Conservation (phyloP, 2,329 filamentous ascomycete genomes). For the Sporothrix phasma region DNA sequence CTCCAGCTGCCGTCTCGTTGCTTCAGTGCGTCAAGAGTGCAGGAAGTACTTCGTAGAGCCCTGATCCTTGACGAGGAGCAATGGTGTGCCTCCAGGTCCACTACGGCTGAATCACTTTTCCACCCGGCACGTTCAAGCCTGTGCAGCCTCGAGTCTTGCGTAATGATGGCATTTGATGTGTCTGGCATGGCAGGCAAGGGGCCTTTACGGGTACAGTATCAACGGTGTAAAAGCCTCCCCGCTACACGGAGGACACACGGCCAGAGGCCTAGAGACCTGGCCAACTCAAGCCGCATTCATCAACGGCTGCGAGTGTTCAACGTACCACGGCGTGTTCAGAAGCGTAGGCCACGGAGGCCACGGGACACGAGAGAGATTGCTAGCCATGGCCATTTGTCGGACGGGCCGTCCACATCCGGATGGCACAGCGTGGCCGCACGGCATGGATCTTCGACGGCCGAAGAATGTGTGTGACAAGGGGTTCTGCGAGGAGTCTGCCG, state of each 20-base stretch:
- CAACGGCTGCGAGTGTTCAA: no score
- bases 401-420: not conserved
- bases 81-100: not conserved
- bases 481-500: not conserved
- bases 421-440: not conserved
- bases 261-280: no score
- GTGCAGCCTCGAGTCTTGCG: not conserved
- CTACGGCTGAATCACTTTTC: not conserved
- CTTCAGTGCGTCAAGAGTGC: not conserved
- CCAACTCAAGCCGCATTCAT: no score
- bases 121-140: not conserved
- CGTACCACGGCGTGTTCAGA: not conserved
- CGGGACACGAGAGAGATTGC: not conserved
- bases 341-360: not conserved
- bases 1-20: not conserved
- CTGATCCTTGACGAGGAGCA: conserved; percentile 1
- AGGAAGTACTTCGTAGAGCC: not conserved
- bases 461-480: not conserved
- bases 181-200: no score
- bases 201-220: no score
- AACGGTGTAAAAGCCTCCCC: no score
- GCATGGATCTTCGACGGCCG: not conserved
- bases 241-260: not conserved
- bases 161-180: not conserved
- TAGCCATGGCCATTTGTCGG: not conserved